These are phyloP conservation scores for Ulvella scutata DNA, from an alignment of 139 green algal genomes.

Conservation along the genomic window DNA sequence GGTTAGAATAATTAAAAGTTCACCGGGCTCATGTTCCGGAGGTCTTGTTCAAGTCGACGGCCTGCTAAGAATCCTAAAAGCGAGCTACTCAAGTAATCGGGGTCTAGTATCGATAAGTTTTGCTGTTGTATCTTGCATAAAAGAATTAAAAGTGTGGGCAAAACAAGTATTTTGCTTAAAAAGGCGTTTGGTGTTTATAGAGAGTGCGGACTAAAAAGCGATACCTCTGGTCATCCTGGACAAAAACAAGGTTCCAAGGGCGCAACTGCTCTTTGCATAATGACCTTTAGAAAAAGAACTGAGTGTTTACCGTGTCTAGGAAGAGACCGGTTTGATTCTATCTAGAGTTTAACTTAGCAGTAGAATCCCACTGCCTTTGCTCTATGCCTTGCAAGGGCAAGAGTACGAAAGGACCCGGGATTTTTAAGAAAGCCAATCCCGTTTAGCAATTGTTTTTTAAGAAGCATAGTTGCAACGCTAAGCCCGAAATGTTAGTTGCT, in stretches of 20 bases:
- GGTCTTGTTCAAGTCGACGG: too few species aligned
- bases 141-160: too few species aligned
- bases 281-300: slow-evolving; percentile 69
- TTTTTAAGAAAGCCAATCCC: neutral
- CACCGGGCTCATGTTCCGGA: too few species aligned
- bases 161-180: too few species aligned
- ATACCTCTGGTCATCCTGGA: slow-evolving; percentile 52
- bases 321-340: slow-evolving; percentile 28
- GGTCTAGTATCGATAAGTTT: too few species aligned
- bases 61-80: too few species aligned
- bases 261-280: slow-evolving; percentile 63
- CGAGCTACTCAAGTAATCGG: too few species aligned
- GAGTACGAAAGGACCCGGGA: neutral
- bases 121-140: too few species aligned
- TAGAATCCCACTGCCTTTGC: neutral
- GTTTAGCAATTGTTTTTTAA: neutral
- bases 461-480: neutral
- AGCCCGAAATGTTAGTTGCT: neutral
- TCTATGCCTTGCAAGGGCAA: too few species aligned
- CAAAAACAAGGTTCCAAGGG: slow-evolving; percentile 50
- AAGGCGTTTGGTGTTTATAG: too few species aligned
- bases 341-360: slow-evolving; percentile 4
- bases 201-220: too few species aligned
- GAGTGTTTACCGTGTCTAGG: slow-evolving; percentile 56
- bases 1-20: too few species aligned